Evolutionary conservation across 176 grass and related monocot species (phyloP).

Genomic region (Dendrocalamus sinicus): DNA sequence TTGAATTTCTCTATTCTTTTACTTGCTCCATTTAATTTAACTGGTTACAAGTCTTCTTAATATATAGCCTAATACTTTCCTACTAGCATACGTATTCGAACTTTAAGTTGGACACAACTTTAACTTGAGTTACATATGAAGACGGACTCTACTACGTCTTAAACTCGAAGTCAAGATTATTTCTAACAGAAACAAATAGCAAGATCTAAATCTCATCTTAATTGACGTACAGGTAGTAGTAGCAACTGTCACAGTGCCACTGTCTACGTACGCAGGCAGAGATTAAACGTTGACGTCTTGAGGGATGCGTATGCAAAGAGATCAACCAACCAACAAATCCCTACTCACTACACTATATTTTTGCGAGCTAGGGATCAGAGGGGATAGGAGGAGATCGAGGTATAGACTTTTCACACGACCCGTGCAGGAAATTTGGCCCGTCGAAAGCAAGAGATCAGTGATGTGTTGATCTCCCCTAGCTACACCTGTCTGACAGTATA

Average conservation of each 20-base stretch:
- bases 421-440: neutral
- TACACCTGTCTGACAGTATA: neutral
- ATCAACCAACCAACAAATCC: neutral
- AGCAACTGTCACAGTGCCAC: neutral
- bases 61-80: too few species aligned
- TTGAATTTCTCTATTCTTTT: too few species aligned
- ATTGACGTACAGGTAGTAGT: neutral
- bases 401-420: neutral
- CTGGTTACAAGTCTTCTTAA: too few species aligned
- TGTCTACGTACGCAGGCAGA: conserved; percentile 4
- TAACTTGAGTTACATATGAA: too few species aligned
- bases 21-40: too few species aligned
- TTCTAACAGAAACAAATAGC: neutral
- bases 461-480: neutral
- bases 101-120: too few species aligned
- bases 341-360: neutral
- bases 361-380: neutral
- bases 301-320: neutral
- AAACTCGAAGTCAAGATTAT: too few species aligned
- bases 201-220: neutral
- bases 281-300: neutral
- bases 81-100: too few species aligned
- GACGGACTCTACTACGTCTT: too few species aligned
- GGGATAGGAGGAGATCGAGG: neutral
- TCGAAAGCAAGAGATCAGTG: neutral